Evolutionary conservation across 2,329 filamentous ascomycete species (phyloP).

Genomic region (Byssoonygena ceratinophila): DNA sequence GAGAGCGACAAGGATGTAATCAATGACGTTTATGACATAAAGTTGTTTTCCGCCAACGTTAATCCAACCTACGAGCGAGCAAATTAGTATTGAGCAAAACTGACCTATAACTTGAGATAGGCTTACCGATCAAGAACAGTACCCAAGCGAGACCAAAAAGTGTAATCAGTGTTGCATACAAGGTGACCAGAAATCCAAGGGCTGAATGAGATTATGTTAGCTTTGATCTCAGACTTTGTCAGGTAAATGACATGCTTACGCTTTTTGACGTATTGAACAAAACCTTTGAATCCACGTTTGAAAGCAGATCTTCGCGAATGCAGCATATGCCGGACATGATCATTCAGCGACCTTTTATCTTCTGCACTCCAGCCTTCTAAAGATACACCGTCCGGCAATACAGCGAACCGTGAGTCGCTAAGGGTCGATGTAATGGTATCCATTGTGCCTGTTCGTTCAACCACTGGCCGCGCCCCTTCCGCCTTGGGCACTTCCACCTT

Average conservation of each 20-base stretch:
- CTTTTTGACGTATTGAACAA: conserved; percentile 64
- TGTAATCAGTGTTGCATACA: conserved; percentile 74
- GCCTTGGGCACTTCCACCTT: conserved; percentile 19
- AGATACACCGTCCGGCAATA: conserved; percentile 62
- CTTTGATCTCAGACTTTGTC: conserved; percentile 15
- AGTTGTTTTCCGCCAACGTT: conserved; percentile 63
- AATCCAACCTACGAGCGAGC: conserved; percentile 53
- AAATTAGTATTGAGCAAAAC: background rate
- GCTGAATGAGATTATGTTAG: conserved; percentile 33
- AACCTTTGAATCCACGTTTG: conserved; percentile 68
- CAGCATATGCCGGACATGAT: conserved; percentile 77
- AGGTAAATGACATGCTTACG: too few species aligned
- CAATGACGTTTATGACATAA: conserved; percentile 60
- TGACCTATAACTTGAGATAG: background rate
- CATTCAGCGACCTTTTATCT: conserved; percentile 68
- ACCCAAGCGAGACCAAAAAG: conserved; percentile 82
- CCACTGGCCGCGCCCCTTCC: conserved; percentile 9
- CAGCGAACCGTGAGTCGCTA: conserved; percentile 63
- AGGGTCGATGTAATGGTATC: conserved; percentile 60
- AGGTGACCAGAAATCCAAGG: conserved; percentile 69
- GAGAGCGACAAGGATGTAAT: conserved; percentile 59
- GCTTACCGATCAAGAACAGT: conserved; percentile 66
- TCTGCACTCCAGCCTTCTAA: conserved; percentile 64
- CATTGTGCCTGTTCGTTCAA: conserved; percentile 42
- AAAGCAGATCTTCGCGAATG: conserved; percentile 71